phyloP scores from a whole-genome alignment of 2,329 filamentous ascomycete genomes.

The Anisogramma anomala region DNA sequence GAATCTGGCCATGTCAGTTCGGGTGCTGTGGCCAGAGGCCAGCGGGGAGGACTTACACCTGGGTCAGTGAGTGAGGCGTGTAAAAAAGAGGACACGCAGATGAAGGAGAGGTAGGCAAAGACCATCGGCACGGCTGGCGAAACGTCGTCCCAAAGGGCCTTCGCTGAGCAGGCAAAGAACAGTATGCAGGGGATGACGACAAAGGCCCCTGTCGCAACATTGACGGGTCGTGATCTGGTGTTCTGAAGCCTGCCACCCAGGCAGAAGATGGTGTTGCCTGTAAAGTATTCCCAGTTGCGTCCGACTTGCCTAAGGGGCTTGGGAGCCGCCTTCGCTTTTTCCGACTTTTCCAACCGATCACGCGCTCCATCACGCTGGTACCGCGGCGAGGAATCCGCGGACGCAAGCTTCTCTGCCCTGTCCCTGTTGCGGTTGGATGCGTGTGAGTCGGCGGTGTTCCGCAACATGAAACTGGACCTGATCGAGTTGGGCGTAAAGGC shows the following conservation, averaged over 20 bases:
- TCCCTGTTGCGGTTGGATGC: constrained; percentile 45
- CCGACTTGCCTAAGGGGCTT: constrained; percentile 35
- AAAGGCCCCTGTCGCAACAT: constrained; percentile 71
- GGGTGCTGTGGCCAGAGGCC: not conserved
- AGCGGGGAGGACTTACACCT: constrained; percentile 53
- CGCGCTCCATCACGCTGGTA: constrained; percentile 25
- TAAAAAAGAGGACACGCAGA: constrained; percentile 86
- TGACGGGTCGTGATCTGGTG: constrained; percentile 75
- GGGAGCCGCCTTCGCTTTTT: constrained; percentile 20
- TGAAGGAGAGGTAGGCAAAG: constrained; percentile 83
- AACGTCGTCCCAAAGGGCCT: constrained; percentile 75
- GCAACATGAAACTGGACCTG: constrained; percentile 58
- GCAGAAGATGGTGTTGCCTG: constrained; percentile 86
- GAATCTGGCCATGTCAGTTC: constrained; percentile 46
- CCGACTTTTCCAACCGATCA: constrained; percentile 13
- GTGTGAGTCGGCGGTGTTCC: constrained; percentile 37
- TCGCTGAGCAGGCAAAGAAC: constrained; percentile 76
- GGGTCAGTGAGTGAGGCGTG: constrained; percentile 89
- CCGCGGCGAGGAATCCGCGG: constrained; percentile 62
- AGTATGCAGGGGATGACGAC: constrained; percentile 68
- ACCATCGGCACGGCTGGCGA: constrained; percentile 80
- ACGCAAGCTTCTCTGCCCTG: constrained; percentile 74
- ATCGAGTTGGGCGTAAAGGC: constrained; percentile 65
- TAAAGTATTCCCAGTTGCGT: constrained; percentile 83
- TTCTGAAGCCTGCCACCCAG: constrained; percentile 80